These are phyloP conservation scores for Periconia sp. DNA, from an alignment of 2,329 filamentous ascomycete genomes.

Conservation along the genomic window DNA sequence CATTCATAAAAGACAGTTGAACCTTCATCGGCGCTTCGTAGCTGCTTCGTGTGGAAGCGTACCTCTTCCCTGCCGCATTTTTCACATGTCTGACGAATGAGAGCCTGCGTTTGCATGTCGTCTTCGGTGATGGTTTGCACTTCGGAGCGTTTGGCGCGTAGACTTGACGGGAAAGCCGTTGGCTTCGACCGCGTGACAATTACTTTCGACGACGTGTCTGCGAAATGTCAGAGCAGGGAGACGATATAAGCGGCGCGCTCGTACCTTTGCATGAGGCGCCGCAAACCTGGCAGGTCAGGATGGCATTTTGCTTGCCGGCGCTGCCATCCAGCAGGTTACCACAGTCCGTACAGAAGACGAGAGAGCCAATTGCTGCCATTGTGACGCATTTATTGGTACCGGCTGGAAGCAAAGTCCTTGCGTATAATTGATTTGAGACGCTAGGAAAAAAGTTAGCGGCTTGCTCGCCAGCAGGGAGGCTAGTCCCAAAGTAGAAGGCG, in stretches of 20 bases:
- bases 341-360: conserved; percentile 92
- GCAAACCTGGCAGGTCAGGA: conserved; percentile 84
- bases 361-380: conserved; percentile 89
- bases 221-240: conserved; percentile 8
- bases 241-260: neutral
- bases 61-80: conserved; percentile 84
- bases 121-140: conserved; percentile 81
- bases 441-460: neutral
- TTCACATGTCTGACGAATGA: conserved; percentile 72
- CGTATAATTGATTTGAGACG: neutral
- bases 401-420: too few relatives aligned
- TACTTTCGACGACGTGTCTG: conserved; percentile 63
- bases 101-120: conserved; percentile 76
- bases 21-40: conserved; percentile 93
- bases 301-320: conserved; percentile 75
- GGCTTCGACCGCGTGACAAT: conserved; percentile 86
- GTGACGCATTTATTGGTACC: too few relatives aligned
- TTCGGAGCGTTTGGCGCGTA: conserved; percentile 85
- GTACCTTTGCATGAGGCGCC: conserved; percentile 82
- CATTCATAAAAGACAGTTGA: conserved; percentile 91
- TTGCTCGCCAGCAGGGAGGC: too few relatives aligned
- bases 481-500: conserved; percentile 4
- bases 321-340: conserved; percentile 87
- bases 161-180: conserved; percentile 86
- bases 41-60: conserved; percentile 81